Conservation (phyloP, 2,329 filamentous ascomycete genomes). For the Penicillium sp. region DNA sequence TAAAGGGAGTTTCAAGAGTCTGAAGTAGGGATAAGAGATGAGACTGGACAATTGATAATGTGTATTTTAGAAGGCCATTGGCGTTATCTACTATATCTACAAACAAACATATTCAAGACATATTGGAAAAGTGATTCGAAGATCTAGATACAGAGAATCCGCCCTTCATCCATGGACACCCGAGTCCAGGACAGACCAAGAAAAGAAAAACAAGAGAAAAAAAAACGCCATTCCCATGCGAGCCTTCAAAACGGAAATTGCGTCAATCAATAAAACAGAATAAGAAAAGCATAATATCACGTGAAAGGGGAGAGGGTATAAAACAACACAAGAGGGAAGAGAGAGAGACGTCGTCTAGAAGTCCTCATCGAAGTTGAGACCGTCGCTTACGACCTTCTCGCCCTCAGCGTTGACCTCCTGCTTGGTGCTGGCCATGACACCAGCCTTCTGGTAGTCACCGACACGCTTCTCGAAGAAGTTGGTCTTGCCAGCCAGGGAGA, state of each 20-base stretch:
- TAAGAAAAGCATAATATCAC: slow-evolving; percentile 27
- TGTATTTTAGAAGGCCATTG: background rate
- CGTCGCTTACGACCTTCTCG: slow-evolving; percentile 45
- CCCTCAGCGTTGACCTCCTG: slow-evolving; percentile 56
- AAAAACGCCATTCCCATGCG: slow-evolving; percentile 38
- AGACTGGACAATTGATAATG: background rate
- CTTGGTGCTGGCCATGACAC: slow-evolving; percentile 92
- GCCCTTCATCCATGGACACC: slow-evolving; percentile 22
- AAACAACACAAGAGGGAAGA: slow-evolving; percentile 19
- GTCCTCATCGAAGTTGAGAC: slow-evolving; percentile 94
- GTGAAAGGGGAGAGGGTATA: slow-evolving; percentile 26
- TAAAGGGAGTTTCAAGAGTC: background rate
- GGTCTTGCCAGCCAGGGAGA: slow-evolving; percentile 97
- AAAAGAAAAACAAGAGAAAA: slow-evolving; percentile 11
- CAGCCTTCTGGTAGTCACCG: slow-evolving; percentile 98
- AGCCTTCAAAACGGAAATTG: slow-evolving; percentile 26
- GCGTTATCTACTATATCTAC: background rate
- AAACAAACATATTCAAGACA: slow-evolving; percentile 1
- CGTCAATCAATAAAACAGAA: slow-evolving; percentile 31
- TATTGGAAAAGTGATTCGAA: slow-evolving; percentile 19
- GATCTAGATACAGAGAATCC: slow-evolving; percentile 25
- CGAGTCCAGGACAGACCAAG: slow-evolving; percentile 15
- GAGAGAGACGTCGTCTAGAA: slow-evolving; percentile 64
- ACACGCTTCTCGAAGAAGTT: slow-evolving; percentile 99
- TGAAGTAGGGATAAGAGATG: background rate